Base-by-base conservation (phyloP, 768 basidiomycete genomes). In the Boletus vermiculosoides region DNA sequence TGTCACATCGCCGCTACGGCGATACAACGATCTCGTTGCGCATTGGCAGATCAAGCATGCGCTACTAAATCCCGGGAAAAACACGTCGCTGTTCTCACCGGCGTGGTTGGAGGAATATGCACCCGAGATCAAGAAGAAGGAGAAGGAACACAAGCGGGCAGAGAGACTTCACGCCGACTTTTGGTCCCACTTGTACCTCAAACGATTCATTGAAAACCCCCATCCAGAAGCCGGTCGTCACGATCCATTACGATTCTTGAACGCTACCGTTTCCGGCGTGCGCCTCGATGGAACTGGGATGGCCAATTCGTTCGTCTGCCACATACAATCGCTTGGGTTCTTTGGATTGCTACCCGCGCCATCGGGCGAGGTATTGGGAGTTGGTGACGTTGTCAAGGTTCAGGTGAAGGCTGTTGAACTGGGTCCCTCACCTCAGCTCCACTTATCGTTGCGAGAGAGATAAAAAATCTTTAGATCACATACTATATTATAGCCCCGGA, bases 41-140 rank as follows among this genome's bases (percentile, higher is more conserved):
- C 97, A 98, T 73, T 99, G 94, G 93, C 95, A 98, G 70, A 84
- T 99, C 72, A 95, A 97, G 66, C 76, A 86, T 49, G 82, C 81
- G 6, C 72, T 98, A 12, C 73, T 88, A 8, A 72, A 69, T 13
- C 69, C 66, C 8, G 61, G 55, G 37, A 71, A 76, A 6, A 55
- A 54, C 45, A 65, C 68, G 2, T 74, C 78, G 4, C 69, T 78
- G 4, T 86, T 89, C 63, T 74, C 75, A 31, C 47, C 63, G 3
- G 72, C 75, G 31, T 80, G 78, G 70, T 62, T 92, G 65, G 67
- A 73, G 63, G 69, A 66, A 12, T 76, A 82, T 54, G 77, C 72
- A 10, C 61, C 71, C 2, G 67, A 79, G 39, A 64, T 80, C 37
- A 69, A 66, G 45, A 61, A 64, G 30, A 66, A 63, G 44, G 82